Base-by-base conservation (phyloP, 805 yeast genomes). In the Ogataea polymorpha region DNA sequence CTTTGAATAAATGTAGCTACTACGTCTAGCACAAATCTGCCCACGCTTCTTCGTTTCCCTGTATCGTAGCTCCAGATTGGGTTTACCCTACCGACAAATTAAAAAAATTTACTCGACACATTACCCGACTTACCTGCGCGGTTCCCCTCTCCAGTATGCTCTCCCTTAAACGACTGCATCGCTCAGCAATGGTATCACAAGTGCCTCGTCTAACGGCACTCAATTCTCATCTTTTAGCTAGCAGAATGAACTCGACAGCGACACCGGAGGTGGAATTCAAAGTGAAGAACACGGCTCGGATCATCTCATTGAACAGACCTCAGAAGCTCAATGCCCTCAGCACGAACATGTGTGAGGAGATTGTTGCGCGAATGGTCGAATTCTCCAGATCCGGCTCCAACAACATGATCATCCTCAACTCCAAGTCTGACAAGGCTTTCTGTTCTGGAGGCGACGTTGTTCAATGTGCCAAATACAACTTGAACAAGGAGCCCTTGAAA, bases 371-470 rank as follows among this genome's bases (percentile, higher is more conserved):
- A 27, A 66, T 89, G 46, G 59, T 73, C 33, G 96, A 90, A 61
- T 89, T 82, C 65, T 70, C 86, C 37, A 84, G 85, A 57, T 78
- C 88, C 14, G 72, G 72, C 33, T 67, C 77, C 14, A 79, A 82
- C 43, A 78, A 81, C 48, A 57, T 86, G 41, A 66, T 91, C 27
- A 70, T 93, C 32, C 68, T 91, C 47, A 80, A 79, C 42, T 82
- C 91, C 23, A 70, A 63, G 46, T 64, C 74, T n/a, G 77, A 79
- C 17, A 79, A 78, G 58, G 81, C 96, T 2, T 79, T 91, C 46
- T 88, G 97, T 64, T 95, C 98, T 23, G 99, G 99, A 35, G 99
- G 98, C 21, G 99, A 91, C 62, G 96, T 91, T 32, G 82, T 91
- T 29, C 78, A 77, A 37, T 80, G 89, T 54, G 95, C 91, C 17